A percentile compares a stretch with the other conserved stretches of the same genome.
Conservation (phyloP, 1,284 basidiomycete genomes). For the Tausonia pullulans region DNA sequence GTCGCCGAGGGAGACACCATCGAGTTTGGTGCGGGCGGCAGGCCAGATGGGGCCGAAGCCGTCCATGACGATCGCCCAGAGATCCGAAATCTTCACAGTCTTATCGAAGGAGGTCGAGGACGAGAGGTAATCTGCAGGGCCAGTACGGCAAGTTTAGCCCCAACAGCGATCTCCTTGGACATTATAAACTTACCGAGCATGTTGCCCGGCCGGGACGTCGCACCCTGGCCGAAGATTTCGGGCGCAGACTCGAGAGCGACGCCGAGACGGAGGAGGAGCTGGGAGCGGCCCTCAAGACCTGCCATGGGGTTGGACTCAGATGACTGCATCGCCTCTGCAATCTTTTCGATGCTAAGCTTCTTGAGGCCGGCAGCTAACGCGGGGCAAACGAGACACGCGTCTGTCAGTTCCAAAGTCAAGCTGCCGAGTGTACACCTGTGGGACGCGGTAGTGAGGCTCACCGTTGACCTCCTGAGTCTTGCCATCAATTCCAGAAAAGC, state of each 20-base stretch:
- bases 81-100: slow-evolving; percentile 47
- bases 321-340: slow-evolving; percentile 71
- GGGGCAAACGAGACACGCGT: too few species aligned
- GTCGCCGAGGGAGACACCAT: slow-evolving; percentile 61
- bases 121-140: slow-evolving; percentile 55
- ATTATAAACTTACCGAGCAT: slow-evolving; percentile 49
- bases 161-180: too few species aligned
- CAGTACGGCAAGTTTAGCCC: not conserved
- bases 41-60: slow-evolving; percentile 79
- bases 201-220: slow-evolving; percentile 63
- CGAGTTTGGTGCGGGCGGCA: slow-evolving; percentile 52
- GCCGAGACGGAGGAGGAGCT: slow-evolving; percentile 60
- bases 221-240: slow-evolving; percentile 50
- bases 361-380: slow-evolving; percentile 56
- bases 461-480: slow-evolving; percentile 33
- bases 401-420: too few species aligned
- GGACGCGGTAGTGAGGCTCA: slow-evolving; percentile 30
- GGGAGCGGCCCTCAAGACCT: slow-evolving; percentile 74
- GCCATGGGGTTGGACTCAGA: slow-evolving; percentile 67
- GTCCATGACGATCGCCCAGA: slow-evolving; percentile 70
- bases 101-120: slow-evolving; percentile 23
- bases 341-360: slow-evolving; percentile 49
- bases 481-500: slow-evolving; percentile 48
- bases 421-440: too few species aligned
- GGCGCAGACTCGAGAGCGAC: slow-evolving; percentile 53